phyloP scores from a whole-genome alignment of 2,329 filamentous ascomycete species.

The Beauveria sp. region DNA sequence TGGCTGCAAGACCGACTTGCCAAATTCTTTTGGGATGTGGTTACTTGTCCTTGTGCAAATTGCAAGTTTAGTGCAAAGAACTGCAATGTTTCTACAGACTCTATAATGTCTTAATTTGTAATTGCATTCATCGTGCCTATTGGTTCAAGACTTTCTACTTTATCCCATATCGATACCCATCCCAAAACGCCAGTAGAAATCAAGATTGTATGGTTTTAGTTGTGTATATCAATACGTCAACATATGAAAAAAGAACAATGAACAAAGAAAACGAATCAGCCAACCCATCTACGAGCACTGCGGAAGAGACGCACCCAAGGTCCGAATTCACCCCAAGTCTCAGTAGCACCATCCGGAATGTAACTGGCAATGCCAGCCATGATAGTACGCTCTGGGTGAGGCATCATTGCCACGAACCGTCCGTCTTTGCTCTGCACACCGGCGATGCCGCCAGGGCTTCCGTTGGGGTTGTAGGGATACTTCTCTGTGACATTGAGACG shows the following conservation, averaged over 20 bases:
- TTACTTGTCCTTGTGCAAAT: too few species aligned
- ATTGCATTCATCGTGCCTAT: neutral
- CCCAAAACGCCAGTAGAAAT: neutral
- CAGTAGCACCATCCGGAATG: constrained; percentile 48
- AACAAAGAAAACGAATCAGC: constrained; percentile 28
- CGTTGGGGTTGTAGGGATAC: constrained; percentile 86
- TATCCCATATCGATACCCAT: neutral
- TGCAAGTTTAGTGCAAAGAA: too few species aligned
- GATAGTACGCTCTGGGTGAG: constrained; percentile 85
- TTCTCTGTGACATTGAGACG: constrained; percentile 58
- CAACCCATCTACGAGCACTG: constrained; percentile 83
- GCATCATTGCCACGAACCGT: constrained; percentile 82
- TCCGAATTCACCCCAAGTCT: constrained; percentile 71
- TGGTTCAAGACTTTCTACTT: neutral
- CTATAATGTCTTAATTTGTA: neutral
- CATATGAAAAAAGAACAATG: neutral
- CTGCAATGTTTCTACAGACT: too few species aligned
- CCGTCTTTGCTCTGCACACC: constrained; percentile 72
- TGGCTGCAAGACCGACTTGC: too few species aligned
- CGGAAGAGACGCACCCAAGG: constrained; percentile 83
- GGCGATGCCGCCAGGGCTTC: constrained; percentile 72
- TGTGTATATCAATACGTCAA: neutral
- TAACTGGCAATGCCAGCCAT: constrained; percentile 73
- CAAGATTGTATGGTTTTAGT: neutral
- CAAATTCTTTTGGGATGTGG: too few species aligned